Evolutionary conservation across 164 flowering plant genomes (phyloP).

Genomic region (Vitis rotundifolia): DNA sequence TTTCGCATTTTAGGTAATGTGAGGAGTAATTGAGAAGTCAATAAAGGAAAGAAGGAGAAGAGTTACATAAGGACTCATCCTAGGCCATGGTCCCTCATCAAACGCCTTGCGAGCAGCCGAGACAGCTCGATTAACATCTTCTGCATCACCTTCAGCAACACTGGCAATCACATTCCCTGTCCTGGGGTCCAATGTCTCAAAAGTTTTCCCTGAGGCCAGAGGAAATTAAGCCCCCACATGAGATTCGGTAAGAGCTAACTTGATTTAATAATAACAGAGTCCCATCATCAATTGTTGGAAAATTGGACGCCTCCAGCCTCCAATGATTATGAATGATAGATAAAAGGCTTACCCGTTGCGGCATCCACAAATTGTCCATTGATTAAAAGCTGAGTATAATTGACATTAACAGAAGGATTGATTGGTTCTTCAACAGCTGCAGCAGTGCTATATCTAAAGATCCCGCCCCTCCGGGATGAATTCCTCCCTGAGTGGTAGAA

Average conservation of each 20-base stretch:
- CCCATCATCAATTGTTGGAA: background rate
- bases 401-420: slow-evolving; percentile 43
- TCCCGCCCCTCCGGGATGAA: slow-evolving; percentile 18
- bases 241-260: background rate
- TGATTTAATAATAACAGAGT: too few relatives aligned
- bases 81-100: slow-evolving; percentile 81
- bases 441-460: slow-evolving; percentile 42
- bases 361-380: slow-evolving; percentile 69
- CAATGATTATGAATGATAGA: background rate
- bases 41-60: background rate
- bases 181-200: slow-evolving; percentile 66
- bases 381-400: slow-evolving; percentile 54
- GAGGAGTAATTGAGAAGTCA: too few relatives aligned
- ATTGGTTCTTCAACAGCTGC: slow-evolving; percentile 49
- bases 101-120: slow-evolving; percentile 73
- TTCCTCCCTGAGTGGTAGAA: slow-evolving; percentile 19
- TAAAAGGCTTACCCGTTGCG: slow-evolving; percentile 51
- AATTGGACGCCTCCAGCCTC: background rate
- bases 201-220: slow-evolving; percentile 54
- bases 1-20: background rate
- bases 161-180: slow-evolving; percentile 68
- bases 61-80: slow-evolving; percentile 41
- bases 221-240: background rate
- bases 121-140: slow-evolving; percentile 67
- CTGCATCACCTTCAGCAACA: slow-evolving; percentile 69